Percentiles rank a stretch among this genome's conserved stretches.
Conservation (phyloP, 176 grass and related monocot species). For the Musa itinerans region DNA sequence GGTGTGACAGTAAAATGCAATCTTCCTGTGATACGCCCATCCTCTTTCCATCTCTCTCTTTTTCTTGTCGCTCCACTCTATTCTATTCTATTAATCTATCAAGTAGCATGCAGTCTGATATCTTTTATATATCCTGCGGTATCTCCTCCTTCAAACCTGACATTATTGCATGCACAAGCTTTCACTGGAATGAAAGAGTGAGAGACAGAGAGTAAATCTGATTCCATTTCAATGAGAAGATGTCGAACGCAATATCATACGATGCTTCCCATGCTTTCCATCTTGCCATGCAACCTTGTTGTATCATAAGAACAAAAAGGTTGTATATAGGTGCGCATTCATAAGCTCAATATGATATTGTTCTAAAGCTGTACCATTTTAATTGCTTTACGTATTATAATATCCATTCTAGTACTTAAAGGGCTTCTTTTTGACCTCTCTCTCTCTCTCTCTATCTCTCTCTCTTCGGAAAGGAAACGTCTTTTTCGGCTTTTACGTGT, state of each 20-base stretch:
- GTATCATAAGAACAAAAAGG: background rate
- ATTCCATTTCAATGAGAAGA: background rate
- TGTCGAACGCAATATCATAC: background rate
- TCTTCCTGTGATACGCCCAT: constrained; percentile 22
- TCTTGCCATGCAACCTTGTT: background rate
- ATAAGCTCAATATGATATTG: background rate
- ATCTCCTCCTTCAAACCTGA: constrained; percentile 13
- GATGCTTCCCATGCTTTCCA: background rate
- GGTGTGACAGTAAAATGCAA: constrained; percentile 9
- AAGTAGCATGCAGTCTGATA: background rate
- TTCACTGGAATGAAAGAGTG: constrained; percentile 7
- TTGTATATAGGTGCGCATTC: background rate
- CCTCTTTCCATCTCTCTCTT: background rate
- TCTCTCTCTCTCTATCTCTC: too few species aligned
- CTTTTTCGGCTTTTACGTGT: constrained; percentile 7
- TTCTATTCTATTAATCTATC: background rate
- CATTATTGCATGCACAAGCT: constrained; percentile 23
- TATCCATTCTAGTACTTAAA: background rate
- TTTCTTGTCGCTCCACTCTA: background rate
- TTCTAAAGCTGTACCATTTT: background rate
- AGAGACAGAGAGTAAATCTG: constrained; percentile 2
- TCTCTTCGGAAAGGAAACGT: background rate
- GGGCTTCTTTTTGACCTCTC: background rate
- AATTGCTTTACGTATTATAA: background rate
- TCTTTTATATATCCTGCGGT: background rate